These are phyloP conservation scores for Xylaria sp. DNA, from an alignment of 2,329 filamentous ascomycete genomes.

Conservation along the genomic window DNA sequence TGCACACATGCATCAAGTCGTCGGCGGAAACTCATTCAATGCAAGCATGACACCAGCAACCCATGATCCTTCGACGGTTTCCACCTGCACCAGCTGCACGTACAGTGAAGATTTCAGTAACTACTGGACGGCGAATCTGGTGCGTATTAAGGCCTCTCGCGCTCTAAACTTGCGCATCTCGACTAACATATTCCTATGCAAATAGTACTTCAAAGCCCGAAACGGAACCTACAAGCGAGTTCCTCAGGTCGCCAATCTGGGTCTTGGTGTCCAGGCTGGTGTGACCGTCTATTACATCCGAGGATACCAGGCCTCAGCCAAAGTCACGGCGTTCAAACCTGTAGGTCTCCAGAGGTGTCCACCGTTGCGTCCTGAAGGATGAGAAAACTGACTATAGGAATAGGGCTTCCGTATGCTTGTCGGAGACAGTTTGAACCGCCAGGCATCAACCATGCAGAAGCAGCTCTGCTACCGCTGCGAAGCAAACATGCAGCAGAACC, in stretches of 20 bases:
- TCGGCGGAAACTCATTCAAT: constrained; percentile 51
- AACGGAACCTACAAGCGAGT: constrained; percentile 51
- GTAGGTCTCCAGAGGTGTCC: constrained; percentile 37
- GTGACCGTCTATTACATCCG: constrained; percentile 52
- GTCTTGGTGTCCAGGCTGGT: constrained; percentile 47
- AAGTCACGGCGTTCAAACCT: constrained; percentile 47
- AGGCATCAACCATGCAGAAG: constrained; percentile 45
- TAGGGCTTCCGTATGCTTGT: constrained; percentile 51
- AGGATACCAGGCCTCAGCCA: constrained; percentile 46
- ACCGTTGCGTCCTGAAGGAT: not conserved
- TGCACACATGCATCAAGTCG: constrained; percentile 50
- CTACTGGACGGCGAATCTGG: constrained; percentile 50
- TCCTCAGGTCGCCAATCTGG: constrained; percentile 49
- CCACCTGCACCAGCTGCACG: constrained; percentile 49
- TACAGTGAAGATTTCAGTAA: constrained; percentile 51
- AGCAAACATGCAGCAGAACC: constrained; percentile 48
- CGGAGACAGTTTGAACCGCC: constrained; percentile 46
- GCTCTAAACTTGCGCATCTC: not conserved
- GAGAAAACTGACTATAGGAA: constrained; percentile 9
- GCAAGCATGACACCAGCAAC: constrained; percentile 46
- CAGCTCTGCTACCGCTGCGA: constrained; percentile 50
- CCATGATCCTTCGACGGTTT: constrained; percentile 45
- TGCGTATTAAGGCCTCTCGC: not conserved
- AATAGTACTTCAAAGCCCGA: constrained; percentile 47
- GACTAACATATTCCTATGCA: not conserved